These are phyloP conservation scores for Tulasnella sp. DNA, from an alignment of 768 basidiomycete species.

Conservation along the genomic window DNA sequence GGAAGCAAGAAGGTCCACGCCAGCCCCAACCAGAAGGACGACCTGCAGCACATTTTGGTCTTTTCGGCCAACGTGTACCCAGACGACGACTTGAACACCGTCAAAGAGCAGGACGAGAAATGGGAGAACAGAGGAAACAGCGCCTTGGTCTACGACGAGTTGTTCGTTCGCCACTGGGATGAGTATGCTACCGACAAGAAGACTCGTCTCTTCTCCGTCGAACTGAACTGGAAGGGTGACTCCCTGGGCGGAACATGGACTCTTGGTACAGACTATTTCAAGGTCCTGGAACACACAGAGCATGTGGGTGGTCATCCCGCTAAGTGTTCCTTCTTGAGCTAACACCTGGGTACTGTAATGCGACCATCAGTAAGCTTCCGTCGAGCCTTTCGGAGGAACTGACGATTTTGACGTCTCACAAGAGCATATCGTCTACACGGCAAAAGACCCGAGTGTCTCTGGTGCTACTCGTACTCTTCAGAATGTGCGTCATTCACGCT, in stretches of 20 bases:
- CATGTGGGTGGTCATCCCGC: not conserved
- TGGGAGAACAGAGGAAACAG: slow-evolving; percentile 70
- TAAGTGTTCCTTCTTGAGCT: not conserved
- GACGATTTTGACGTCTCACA: slow-evolving; percentile 28
- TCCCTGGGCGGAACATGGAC: too few relatives aligned
- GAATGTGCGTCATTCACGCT: slow-evolving; percentile 48
- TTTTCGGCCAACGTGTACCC: slow-evolving; percentile 75
- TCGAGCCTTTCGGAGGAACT: slow-evolving; percentile 30
- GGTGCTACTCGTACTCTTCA: slow-evolving; percentile 86
- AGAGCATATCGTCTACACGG: slow-evolving; percentile 68
- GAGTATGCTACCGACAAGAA: slow-evolving; percentile 71
- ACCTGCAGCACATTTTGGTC: slow-evolving; percentile 48
- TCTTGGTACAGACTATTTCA: slow-evolving; percentile 52
- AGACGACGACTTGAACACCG: slow-evolving; percentile 50
- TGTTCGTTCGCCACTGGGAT: slow-evolving; percentile 74
- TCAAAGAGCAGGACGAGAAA: slow-evolving; percentile 63
- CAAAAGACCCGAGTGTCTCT: slow-evolving; percentile 71
- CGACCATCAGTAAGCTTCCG: slow-evolving; percentile 20
- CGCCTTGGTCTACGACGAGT: slow-evolving; percentile 65
- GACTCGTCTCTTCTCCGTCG: slow-evolving; percentile 66
- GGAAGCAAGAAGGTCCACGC: slow-evolving; percentile 37
- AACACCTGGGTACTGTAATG: not conserved
- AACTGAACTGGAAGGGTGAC: slow-evolving; percentile 48
- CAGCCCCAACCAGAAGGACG: slow-evolving; percentile 3
- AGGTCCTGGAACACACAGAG: slow-evolving; percentile 40